A percentile compares a stretch with the other conserved stretches of the same genome.
phyloP scores from a whole-genome alignment of 108 stramenopile species.

The Seminavis robusta region DNA sequence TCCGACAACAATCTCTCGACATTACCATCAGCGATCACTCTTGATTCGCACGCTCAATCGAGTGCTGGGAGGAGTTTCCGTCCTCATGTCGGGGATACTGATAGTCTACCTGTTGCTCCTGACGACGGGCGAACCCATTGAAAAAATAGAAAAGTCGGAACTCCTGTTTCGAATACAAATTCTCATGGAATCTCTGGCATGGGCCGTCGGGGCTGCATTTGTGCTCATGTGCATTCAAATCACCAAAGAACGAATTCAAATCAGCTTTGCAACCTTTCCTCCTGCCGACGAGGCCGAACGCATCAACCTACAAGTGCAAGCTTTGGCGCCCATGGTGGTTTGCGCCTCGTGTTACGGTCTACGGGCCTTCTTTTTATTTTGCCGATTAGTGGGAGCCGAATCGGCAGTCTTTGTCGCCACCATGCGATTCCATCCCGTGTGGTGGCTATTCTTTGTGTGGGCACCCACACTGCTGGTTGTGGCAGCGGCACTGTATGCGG shows the following conservation, averaged over 20 bases:
- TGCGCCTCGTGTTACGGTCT: conserved; percentile 4
- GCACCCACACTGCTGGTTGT: conserved; percentile 11
- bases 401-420: background rate
- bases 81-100: no score
- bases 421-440: conserved; percentile 2
- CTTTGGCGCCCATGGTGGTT: conserved; percentile 21
- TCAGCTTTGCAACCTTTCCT: conserved; percentile 11
- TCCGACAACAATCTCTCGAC: conserved; percentile 9
- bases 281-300: conserved; percentile 5
- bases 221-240: conserved; percentile 10
- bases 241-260: conserved; percentile 17
- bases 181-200: conserved; percentile 17
- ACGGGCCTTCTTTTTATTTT: conserved; percentile 11
- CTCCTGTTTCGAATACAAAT: conserved; percentile 4
- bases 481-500: conserved; percentile 15
- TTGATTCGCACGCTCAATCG: no score
- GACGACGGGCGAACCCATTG: background rate
- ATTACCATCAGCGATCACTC: no score
- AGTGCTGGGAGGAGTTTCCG: no score
- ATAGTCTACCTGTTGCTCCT: no score
- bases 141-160: conserved; percentile 1
- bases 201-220: conserved; percentile 16
- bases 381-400: no score
- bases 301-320: conserved; percentile 5
- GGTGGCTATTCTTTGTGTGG: conserved; percentile 31